Base-by-base conservation (phyloP, 2,329 filamentous ascomycete species). In the Ophiostoma novo-ulmi region DNA sequence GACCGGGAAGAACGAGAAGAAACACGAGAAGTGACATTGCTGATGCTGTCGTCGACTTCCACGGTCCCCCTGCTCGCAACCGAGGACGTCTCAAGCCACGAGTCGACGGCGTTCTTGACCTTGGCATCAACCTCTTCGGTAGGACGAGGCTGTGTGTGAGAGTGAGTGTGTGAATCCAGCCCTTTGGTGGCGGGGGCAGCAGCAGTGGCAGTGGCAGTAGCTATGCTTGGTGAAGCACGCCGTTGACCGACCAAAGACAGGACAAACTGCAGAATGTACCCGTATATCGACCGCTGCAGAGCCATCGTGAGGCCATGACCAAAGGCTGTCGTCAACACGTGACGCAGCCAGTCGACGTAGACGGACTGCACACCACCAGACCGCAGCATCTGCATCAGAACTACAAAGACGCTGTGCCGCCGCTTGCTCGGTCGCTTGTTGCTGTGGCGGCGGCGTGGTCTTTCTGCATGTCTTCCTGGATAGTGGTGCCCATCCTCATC, bases 291-390 rank as follows among this genome's bases (percentile, higher is more conserved):
- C 70, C 94, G 91, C 79, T 97, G 97, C 71, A 91, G 88, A 70
- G 94, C 81, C 91, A 97, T 97, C 0, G 93, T 94, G 69, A 93
- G 85, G 0, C 93, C 93, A 76, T 97, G 93, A 31, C 88, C 89
- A 76, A 97, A 89, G 80, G 97, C 96, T 0, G 91, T 91, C 76
- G 93, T 94, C 10, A 94, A 79, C 3, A 97, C 83, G 79, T 96
- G 92, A 5, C 89, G 91, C 17, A 84, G 84, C 0, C 97, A 81
- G 5, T 93, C 93, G 67, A 90, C 87, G 77, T 96, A 97, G 10
- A 97, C 80, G 0, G 88, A 90, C 4, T 78, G 77, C 0, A 89
- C 72, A 0, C 93, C 93, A 76, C 97, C 91, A 0, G 81, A 83
- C 65, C 83, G 84, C 41, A 84, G 80, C 52, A 87, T 87, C 78